A percentile compares a stretch with the other conserved stretches of the same genome.
phyloP scores from a whole-genome alignment of 495 filamentous ascomycete genomes.

The Amorphotheca resinae region DNA sequence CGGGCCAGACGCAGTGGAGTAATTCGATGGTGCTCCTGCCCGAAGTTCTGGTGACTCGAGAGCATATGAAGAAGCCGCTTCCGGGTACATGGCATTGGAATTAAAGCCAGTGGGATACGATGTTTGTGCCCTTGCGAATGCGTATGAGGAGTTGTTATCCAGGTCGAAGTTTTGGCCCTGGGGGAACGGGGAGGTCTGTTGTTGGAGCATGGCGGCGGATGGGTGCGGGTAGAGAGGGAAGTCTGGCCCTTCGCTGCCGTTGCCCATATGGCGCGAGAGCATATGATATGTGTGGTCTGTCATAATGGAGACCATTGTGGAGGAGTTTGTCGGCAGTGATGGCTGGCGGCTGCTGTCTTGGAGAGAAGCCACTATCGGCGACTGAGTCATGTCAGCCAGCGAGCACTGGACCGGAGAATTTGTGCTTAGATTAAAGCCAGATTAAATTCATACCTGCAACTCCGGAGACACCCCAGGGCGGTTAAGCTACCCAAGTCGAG shows the following conservation, averaged over 20 bases:
- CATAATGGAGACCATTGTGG: conserved; percentile 17
- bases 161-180: conserved; percentile 10
- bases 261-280: conserved; percentile 15
- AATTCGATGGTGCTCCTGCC: conserved; percentile 35
- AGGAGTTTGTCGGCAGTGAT: conserved; percentile 6
- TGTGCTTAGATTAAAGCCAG: too few relatives aligned
- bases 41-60: conserved; percentile 29
- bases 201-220: conserved; percentile 8
- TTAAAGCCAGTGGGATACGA: conserved; percentile 9
- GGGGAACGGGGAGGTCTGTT: conserved; percentile 12
- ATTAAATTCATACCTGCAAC: conserved; percentile 9
- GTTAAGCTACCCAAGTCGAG: conserved; percentile 9
- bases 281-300: conserved; percentile 16
- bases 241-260: conserved; percentile 18
- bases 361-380: conserved; percentile 14
- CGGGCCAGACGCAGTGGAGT: conserved; percentile 64
- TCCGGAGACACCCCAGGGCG: conserved; percentile 6
- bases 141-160: conserved; percentile 8
- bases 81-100: conserved; percentile 14
- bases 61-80: conserved; percentile 6
- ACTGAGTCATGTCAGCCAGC: conserved; percentile 5
- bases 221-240: conserved; percentile 21
- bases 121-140: conserved; percentile 14
- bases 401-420: neutral
- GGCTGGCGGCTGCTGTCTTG: conserved; percentile 14